Evolutionary conservation across 2,329 filamentous ascomycete species (phyloP).

Genomic region (Amylocarpus encephaloides): DNA sequence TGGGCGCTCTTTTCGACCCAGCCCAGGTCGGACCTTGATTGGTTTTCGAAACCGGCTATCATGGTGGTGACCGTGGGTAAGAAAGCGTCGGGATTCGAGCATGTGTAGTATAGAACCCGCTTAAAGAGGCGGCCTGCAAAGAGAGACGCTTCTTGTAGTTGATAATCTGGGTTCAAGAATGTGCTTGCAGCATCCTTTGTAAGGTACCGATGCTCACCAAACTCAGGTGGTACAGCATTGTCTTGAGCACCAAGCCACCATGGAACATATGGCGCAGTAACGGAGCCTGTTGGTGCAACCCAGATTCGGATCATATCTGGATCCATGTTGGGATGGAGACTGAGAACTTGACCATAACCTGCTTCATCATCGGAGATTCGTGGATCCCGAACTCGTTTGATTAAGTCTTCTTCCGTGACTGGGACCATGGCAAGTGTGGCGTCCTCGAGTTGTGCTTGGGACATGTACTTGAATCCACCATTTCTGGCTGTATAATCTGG

Average conservation of each 20-base stretch:
- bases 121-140: neutral
- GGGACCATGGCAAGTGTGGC: neutral
- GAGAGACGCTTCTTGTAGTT: neutral
- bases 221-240: neutral
- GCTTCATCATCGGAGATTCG: neutral
- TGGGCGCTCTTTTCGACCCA: neutral
- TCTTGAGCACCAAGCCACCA: neutral
- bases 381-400: neutral
- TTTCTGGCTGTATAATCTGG: neutral
- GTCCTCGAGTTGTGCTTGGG: constrained; percentile 1
- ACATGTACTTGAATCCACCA: constrained; percentile 2
- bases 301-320: neutral
- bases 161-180: neutral
- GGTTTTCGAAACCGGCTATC: neutral
- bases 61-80: neutral
- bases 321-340: neutral
- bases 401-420: neutral
- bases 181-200: neutral
- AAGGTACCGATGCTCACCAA: neutral
- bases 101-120: neutral
- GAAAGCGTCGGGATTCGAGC: neutral
- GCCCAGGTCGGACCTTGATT: neutral
- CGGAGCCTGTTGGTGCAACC: neutral
- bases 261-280: neutral
- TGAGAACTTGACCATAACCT: neutral